phyloP scores from a whole-genome alignment of 306 rosid species.

The Potentilla sterilis region DNA sequence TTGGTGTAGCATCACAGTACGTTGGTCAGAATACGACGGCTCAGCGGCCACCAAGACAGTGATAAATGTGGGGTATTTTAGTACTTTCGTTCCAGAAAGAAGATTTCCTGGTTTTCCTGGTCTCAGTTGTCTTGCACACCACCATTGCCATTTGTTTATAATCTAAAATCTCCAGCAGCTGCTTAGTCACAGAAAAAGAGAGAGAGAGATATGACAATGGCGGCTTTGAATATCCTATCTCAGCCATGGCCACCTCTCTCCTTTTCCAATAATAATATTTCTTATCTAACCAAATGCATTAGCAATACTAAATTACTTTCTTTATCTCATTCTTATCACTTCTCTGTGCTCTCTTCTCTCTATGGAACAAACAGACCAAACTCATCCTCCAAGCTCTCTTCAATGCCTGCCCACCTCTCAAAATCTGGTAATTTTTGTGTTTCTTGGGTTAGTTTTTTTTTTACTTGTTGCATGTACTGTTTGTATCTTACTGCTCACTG shows the following conservation, averaged over 20 bases:
- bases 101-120: background rate
- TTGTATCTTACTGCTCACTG: slow-evolving; percentile 2
- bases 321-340: slow-evolving; percentile 30
- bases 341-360: slow-evolving; percentile 32
- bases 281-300: background rate
- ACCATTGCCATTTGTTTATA: slow-evolving; percentile 4
- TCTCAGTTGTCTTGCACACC: background rate
- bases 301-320: slow-evolving; percentile 35
- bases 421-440: slow-evolving; percentile 47
- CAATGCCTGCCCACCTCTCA: slow-evolving; percentile 35
- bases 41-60: background rate
- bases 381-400: slow-evolving; percentile 35
- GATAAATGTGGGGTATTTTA: background rate
- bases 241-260: slow-evolving; percentile 51
- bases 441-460: background rate
- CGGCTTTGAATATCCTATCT: slow-evolving; percentile 49
- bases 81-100: background rate
- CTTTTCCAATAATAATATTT: slow-evolving; percentile 2
- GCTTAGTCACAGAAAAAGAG: background rate
- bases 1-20: background rate
- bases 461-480: background rate
- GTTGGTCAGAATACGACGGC: background rate
- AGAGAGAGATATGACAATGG: slow-evolving; percentile 35
- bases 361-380: slow-evolving; percentile 17
- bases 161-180: background rate